Base-by-base conservation (phyloP, 352 stramenopile species). In the Pythium pectinolyticum region DNA sequence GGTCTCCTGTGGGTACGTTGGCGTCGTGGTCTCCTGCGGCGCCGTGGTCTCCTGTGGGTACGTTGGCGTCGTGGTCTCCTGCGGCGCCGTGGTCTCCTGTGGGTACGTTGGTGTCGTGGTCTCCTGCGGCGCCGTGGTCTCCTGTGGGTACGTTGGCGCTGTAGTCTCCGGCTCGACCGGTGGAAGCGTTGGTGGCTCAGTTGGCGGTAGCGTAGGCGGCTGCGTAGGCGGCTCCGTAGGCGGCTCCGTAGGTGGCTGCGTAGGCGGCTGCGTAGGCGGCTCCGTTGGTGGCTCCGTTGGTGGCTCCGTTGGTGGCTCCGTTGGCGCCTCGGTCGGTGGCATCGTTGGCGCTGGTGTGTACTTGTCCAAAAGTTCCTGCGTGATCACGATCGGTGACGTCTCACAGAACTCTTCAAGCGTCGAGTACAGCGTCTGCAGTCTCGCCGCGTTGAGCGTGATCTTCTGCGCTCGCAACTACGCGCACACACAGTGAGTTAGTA, bases 351-450 rank as follows among this genome's bases (percentile, higher is more conserved):
- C 56, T 20, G 41, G 50, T 5, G 57, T 48, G 50, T 77, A 80
- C 58, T 74, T 57, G 30, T 74, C 47, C 7, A 81, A 50, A 14
- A 76, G 56, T 27, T 73, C 60, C 30, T 76, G 50, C 2, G 76
- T 72, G 32, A 61, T 63, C 14, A 69, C 43, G 20, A 84, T 70
- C 2, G 64, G 41, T 25, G 69, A 54, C 0, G 74, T 67, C 19
- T 64, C 61, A 54, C 76, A 84, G 47, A 75, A 77, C 39, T 72
- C 63, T 14, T 80, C 72, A 7, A 85, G 43, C 32, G 69, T 73
- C 48, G 82, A 70, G 37, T 67, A 73, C 3, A 85, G 57, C 15
- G 58, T 74, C 28, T 67, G 22, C 24, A 81, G 58, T n/a, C 72
- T 80, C 12, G 65, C 57, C 20, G 49, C 35, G 24, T 59, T 63